Percentiles rank a stretch among this genome's conserved stretches.
Evolutionary conservation across 2,329 filamentous ascomycete genomes (phyloP).

Genomic region (Exophiala sideris): DNA sequence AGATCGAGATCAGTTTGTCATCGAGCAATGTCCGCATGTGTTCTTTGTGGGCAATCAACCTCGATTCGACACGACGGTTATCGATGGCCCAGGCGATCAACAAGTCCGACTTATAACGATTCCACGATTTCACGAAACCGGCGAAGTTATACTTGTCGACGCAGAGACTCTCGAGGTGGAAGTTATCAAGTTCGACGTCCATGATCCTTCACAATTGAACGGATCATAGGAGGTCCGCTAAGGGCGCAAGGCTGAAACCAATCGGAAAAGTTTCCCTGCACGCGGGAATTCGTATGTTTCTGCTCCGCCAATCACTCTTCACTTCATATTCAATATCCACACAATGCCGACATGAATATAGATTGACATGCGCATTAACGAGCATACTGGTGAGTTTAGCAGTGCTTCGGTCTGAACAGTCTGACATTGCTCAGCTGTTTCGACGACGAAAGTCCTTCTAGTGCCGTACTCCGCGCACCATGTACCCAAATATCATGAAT

Average conservation of each 20-base stretch:
- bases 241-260: not conserved
- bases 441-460: constrained; percentile 64
- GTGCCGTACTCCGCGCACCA: constrained; percentile 82
- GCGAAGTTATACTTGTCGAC: constrained; percentile 79
- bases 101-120: constrained; percentile 74
- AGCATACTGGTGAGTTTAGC: constrained; percentile 29
- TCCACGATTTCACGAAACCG: constrained; percentile 74
- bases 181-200: constrained; percentile 57
- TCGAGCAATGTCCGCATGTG: constrained; percentile 80
- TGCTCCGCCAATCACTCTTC: not conserved
- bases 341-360: constrained; percentile 11
- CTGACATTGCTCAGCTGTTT: constrained; percentile 55
- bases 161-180: constrained; percentile 79
- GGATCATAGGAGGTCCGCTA: not conserved
- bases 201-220: constrained; percentile 25
- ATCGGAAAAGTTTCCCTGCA: constrained; percentile 3
- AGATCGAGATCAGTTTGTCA: constrained; percentile 84
- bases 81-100: constrained; percentile 63
- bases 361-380: constrained; percentile 34
- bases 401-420: not conserved
- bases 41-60: constrained; percentile 88
- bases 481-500: constrained; percentile 77
- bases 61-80: constrained; percentile 67
- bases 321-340: not conserved
- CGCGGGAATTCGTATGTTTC: not conserved